These are phyloP conservation scores for Cyberlindnera samutprakarnensis DNA, from an alignment of 805 yeast species.

Conservation along the genomic window DNA sequence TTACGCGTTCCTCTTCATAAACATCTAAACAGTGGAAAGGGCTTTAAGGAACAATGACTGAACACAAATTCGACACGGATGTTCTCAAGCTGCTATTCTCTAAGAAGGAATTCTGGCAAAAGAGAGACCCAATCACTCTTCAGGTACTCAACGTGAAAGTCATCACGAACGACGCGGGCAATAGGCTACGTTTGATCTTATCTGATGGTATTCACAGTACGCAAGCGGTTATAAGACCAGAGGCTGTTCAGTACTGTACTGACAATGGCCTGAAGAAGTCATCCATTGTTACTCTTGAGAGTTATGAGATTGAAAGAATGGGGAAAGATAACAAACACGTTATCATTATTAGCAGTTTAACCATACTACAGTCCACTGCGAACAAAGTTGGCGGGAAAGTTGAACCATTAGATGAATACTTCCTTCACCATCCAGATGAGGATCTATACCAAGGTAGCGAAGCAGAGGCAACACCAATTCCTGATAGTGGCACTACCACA, in stretches of 20 bases:
- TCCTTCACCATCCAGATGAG: conserved; percentile 51
- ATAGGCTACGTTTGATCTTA: conserved; percentile 37
- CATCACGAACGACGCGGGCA: conserved; percentile 33
- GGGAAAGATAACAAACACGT: conserved; percentile 27
- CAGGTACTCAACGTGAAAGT: conserved; percentile 30
- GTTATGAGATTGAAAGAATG: conserved; percentile 34
- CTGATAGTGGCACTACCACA: conserved; percentile 11
- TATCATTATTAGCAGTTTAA: conserved; percentile 18
- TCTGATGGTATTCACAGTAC: conserved; percentile 45
- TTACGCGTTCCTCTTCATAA: too few relatives aligned
- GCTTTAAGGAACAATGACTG: conserved; percentile 4
- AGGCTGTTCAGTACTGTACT: conserved; percentile 36
- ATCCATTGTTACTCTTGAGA: conserved; percentile 33
- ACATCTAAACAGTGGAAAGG: not conserved
- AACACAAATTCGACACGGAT: conserved; percentile 10
- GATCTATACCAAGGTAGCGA: conserved; percentile 22
- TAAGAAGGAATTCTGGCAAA: conserved; percentile 12
- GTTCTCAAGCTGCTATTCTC: conserved; percentile 15
- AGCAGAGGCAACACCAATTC: conserved; percentile 17
- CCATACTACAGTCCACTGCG: conserved; percentile 27
- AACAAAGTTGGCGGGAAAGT: conserved; percentile 32
- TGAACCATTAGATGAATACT: conserved; percentile 46
- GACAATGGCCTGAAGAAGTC: conserved; percentile 38
- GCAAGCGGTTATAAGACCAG: conserved; percentile 48
- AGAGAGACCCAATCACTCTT: conserved; percentile 23